Evolutionary conservation across 495 filamentous ascomycete genomes (phyloP).

Genomic region (Podospora fimiseda): DNA sequence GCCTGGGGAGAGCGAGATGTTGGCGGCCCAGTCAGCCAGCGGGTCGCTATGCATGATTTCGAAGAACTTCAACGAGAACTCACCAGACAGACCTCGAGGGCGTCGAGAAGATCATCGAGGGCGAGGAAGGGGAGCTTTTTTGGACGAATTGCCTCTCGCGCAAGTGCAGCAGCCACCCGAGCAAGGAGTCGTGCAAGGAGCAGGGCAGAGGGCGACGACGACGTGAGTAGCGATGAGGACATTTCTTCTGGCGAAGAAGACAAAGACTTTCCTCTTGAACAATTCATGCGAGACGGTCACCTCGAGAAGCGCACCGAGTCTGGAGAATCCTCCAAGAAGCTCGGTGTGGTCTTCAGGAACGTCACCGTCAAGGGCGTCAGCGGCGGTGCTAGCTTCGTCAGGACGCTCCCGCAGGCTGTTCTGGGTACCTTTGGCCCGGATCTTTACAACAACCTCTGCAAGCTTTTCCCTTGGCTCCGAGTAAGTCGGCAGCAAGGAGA

Average conservation of each 20-base stretch:
- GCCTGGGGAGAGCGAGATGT: conserved; percentile 71
- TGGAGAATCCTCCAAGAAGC: conserved; percentile 66
- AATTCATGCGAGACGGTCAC: conserved; percentile 73
- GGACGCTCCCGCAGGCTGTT: conserved; percentile 70
- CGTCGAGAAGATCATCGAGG: conserved; percentile 11
- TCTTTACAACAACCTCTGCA: conserved; percentile 60
- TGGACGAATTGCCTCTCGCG: conserved; percentile 14
- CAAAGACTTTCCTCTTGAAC: conserved; percentile 61
- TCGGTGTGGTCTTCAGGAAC: conserved; percentile 78
- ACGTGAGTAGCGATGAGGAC: conserved; percentile 23
- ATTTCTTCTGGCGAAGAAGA: conserved; percentile 23
- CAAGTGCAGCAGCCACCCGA: conserved; percentile 8
- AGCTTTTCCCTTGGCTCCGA: conserved; percentile 58
- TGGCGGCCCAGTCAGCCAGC: conserved; percentile 56
- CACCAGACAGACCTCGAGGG: conserved; percentile 14
- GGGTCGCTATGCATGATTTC: conserved; percentile 63
- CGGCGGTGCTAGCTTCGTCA: conserved; percentile 60
- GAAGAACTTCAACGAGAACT: conserved; percentile 63
- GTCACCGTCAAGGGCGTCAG: conserved; percentile 69
- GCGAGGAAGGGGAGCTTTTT: conserved; percentile 15
- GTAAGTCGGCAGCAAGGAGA: conserved; percentile 32
- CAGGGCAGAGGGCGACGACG: conserved; percentile 34
- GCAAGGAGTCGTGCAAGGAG: conserved; percentile 21
- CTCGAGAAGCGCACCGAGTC: conserved; percentile 69
- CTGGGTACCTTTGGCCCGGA: conserved; percentile 82